Conservation (phyloP, 2,329 filamentous ascomycete species). For the Elsinoe australis region DNA sequence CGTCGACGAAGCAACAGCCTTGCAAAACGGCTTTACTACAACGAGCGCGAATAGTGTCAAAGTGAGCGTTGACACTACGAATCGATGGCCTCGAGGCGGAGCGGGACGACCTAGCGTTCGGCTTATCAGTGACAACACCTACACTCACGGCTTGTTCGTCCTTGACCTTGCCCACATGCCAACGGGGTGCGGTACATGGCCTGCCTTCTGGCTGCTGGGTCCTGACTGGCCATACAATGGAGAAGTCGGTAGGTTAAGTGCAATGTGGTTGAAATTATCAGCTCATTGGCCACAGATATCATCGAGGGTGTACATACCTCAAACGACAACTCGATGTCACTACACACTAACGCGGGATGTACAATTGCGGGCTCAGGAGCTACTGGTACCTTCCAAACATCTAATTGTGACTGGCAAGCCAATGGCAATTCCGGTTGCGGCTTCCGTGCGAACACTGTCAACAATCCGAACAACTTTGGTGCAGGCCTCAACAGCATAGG, state of each 20-base stretch:
- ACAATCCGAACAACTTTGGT: slow-evolving; percentile 30
- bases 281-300: slow-evolving; percentile 27
- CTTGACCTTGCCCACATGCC: slow-evolving; percentile 35
- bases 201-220: slow-evolving; percentile 37
- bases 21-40: slow-evolving; percentile 28
- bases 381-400: slow-evolving; percentile 24
- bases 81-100: slow-evolving; percentile 37
- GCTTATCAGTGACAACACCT: slow-evolving; percentile 32
- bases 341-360: slow-evolving; percentile 30
- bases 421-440: slow-evolving; percentile 30
- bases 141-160: slow-evolving; percentile 34
- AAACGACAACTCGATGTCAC: slow-evolving; percentile 25
- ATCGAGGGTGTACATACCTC: slow-evolving; percentile 30
- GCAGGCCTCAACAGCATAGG: slow-evolving; percentile 26
- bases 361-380: slow-evolving; percentile 25
- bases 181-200: slow-evolving; percentile 35
- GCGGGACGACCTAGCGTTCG: slow-evolving; percentile 30
- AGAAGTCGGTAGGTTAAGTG: slow-evolving; percentile 26
- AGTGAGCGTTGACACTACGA: slow-evolving; percentile 31
- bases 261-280: not conserved
- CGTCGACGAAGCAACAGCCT: slow-evolving; percentile 34
- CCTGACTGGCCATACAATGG: slow-evolving; percentile 39
- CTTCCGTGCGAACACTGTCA: slow-evolving; percentile 20
- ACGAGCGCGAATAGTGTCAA: slow-evolving; percentile 23
- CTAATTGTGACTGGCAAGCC: slow-evolving; percentile 25